These are phyloP conservation scores for Mortierella alpina DNA, from an alignment of 192 early-diverging fungal genomes.

Conservation along the genomic window DNA sequence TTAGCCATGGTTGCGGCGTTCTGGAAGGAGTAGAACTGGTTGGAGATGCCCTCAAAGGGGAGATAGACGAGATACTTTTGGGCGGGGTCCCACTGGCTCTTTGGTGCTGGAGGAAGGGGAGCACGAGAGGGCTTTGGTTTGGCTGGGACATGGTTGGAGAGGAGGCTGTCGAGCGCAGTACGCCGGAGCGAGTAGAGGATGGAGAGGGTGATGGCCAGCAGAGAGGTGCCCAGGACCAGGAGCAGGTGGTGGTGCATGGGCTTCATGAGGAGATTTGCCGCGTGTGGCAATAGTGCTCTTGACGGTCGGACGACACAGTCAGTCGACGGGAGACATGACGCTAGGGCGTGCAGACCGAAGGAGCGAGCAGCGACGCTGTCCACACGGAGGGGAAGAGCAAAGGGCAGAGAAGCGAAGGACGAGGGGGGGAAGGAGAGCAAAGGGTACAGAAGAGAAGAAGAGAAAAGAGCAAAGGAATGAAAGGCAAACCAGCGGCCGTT, in stretches of 20 bases:
- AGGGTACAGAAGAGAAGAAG: not conserved
- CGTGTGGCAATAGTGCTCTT: too few relatives aligned
- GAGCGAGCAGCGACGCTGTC: too few relatives aligned
- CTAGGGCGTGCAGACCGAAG: too few relatives aligned
- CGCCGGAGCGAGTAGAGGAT: constrained; percentile 3
- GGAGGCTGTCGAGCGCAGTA: constrained; percentile 4
- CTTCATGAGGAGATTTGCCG: not conserved
- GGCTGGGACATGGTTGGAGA: not conserved
- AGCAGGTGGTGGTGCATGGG: not conserved
- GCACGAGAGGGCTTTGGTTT: too few relatives aligned
- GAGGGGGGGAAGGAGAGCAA: not conserved
- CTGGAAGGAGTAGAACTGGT: constrained; percentile 43
- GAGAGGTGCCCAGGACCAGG: not conserved
- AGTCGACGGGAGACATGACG: too few relatives aligned
- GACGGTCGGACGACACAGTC: too few relatives aligned
- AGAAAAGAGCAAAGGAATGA: not conserved
- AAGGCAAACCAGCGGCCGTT: not conserved
- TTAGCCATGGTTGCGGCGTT: constrained; percentile 34
- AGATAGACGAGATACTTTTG: constrained; percentile 22
- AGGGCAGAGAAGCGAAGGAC: too few relatives aligned
- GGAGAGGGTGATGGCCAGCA: constrained; percentile 1
- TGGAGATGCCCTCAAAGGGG: constrained; percentile 40
- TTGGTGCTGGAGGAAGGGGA: not conserved
- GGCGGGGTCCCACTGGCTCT: constrained; percentile 21
- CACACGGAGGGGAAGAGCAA: too few relatives aligned